Base-by-base conservation (phyloP, 2,329 filamentous ascomycete species). In the Fusarium poae region DNA sequence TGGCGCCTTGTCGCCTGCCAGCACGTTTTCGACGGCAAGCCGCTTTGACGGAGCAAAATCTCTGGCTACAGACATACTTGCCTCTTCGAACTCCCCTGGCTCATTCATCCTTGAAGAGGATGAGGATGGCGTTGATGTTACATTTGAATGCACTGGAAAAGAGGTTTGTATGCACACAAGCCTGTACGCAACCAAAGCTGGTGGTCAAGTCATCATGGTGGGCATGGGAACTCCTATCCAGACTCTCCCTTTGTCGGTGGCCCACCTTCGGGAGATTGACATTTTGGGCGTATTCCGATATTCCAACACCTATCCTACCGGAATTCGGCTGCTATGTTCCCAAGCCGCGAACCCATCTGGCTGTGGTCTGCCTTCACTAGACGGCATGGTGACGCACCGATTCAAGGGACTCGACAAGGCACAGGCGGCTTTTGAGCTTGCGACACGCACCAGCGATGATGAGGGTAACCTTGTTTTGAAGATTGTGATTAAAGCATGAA, bases 161-260 rank as follows among this genome's bases (percentile, higher is more conserved):
- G 90, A 92, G 66, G 84, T 86, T 1, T 93, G 91, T 76, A 89
- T 92, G 80, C 91, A 93, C 76, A 90, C 90, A 3, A 86, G 88
- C n/a, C 87, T 94, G 21, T 93, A 91, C 70, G 89, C 89, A 5
- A 89, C 91, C 12, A 85, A 85, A 60, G 84, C 91, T 0, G 92
- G 91, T 27, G 91, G 91, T 20, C 90, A 89, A 72, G 83, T 93
- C 49, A 85, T 94, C 77, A 89, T 94, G 77, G 91, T 94, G 25
- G 92, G 91, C 54, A 94, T 94, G 91, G 92, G 92, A 37, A 91
- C 87, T 7, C 91, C 91, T 0, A 86, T 93, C 53, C 91, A 93
- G 77, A 93, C 90, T 0, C 83, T 94, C 3, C 91, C 91, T 2
- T 82, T 94, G 45, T 91, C 89, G 10, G 89, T 90, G 7, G 91